A percentile compares a stretch with the other conserved stretches of the same genome.
Evolutionary conservation across 1,284 basidiomycete genomes (phyloP).

Genomic region (Coniophora puteana): DNA sequence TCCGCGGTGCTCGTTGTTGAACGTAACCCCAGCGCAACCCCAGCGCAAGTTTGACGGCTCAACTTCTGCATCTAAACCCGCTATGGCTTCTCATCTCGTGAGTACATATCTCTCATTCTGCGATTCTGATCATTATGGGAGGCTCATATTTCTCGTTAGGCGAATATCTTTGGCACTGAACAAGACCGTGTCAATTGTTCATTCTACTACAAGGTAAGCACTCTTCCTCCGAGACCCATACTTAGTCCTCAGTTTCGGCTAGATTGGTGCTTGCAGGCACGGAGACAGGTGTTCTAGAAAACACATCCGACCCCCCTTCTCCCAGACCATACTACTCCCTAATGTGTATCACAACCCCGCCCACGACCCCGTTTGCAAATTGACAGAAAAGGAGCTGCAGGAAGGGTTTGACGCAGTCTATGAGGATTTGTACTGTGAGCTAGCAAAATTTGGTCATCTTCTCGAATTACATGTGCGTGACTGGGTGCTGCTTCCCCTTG

Average conservation of each 20-base stretch:
- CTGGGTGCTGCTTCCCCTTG: not conserved
- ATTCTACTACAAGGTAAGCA: conserved; percentile 86
- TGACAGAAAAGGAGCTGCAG: conserved; percentile 86
- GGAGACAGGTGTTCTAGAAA: conserved; percentile 97
- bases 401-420: conserved; percentile 97
- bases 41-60: not conserved
- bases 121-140: too few relatives aligned
- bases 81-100: conserved; percentile 67
- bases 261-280: conserved; percentile 95
- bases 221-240: conserved; percentile 6
- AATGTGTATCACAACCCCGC: conserved; percentile 99
- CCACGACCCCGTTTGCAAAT: conserved; percentile 85
- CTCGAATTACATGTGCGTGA: conserved; percentile 87
- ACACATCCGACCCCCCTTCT: conserved; percentile 96
- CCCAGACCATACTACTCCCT: conserved; percentile 95
- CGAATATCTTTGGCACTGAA: conserved; percentile 86
- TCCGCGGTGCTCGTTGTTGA: conserved; percentile 8
- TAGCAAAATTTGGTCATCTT: conserved; percentile 93
- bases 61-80: not conserved
- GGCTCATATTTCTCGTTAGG: conserved; percentile 39
- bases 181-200: conserved; percentile 94
- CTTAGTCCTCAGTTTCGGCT: conserved; percentile 9
- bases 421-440: conserved; percentile 90
- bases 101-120: conserved; percentile 12
- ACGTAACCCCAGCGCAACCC: conserved; percentile 5